These are phyloP conservation scores for Porcisia hertigi DNA, from an alignment of 208 protist species.

Conservation along the genomic window DNA sequence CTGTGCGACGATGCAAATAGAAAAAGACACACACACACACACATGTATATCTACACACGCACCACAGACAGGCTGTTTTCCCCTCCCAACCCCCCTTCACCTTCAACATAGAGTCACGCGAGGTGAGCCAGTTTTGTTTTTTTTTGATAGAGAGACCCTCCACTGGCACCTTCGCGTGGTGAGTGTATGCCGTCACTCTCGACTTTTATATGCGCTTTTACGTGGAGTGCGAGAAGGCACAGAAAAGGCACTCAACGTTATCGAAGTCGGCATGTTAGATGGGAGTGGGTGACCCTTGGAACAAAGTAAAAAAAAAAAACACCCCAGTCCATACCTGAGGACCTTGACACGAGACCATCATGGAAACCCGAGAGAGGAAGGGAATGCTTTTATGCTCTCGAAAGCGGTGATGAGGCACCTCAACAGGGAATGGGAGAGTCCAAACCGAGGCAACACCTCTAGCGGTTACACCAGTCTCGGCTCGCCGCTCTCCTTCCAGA, in stretches of 20 bases:
- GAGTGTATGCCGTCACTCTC: conserved; percentile 24
- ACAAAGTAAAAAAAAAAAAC: not conserved
- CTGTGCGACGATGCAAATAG: too few relatives aligned
- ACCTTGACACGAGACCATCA: not conserved
- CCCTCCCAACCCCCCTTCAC: conserved; percentile 89
- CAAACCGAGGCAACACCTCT: not conserved
- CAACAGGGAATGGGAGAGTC: not conserved
- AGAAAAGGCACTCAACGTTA: not conserved
- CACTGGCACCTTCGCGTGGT: conserved; percentile 21
- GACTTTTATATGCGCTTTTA: conserved; percentile 39
- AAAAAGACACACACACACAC: too few relatives aligned
- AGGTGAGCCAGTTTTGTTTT: conserved; percentile 19
- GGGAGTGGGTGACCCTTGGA: not conserved
- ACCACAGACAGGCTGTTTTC: conserved; percentile 81
- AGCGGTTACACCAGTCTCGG: too few relatives aligned
- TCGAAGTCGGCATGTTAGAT: not conserved
- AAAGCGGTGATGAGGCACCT: not conserved
- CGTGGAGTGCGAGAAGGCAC: conserved; percentile 24
- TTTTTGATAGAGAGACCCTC: conserved; percentile 87
- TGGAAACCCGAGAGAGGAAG: too few relatives aligned
- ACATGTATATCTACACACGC: conserved; percentile 58
- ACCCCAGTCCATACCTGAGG: not conserved
- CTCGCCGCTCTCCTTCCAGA: not conserved
- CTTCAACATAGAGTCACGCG: conserved; percentile 40
- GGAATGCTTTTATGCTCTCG: not conserved